These are phyloP conservation scores for Lachancea dasiensis DNA, from an alignment of 805 yeast genomes.

Conservation along the genomic window DNA sequence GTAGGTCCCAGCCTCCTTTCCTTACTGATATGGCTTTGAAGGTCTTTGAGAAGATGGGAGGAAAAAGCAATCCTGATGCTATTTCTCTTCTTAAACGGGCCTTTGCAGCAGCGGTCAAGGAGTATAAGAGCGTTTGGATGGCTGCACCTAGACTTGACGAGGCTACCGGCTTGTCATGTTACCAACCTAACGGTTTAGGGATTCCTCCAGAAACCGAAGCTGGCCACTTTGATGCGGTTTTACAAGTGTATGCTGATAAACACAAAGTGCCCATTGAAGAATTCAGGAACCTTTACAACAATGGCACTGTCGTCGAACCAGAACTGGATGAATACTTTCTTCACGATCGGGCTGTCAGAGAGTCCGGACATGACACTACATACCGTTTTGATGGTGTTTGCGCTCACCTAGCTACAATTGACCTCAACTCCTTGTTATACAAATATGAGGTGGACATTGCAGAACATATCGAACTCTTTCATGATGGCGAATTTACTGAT, in stretches of 20 bases:
- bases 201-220: slow-evolving; percentile 96
- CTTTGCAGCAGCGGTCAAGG: slow-evolving; percentile 74
- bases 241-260: slow-evolving; percentile 63
- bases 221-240: slow-evolving; percentile 71
- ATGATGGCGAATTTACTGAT: slow-evolving; percentile 42
- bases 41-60: slow-evolving; percentile 55
- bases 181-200: slow-evolving; percentile 87
- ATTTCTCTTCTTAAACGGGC: slow-evolving; percentile 60
- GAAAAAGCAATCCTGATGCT: slow-evolving; percentile 42
- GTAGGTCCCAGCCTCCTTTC: slow-evolving; percentile 96
- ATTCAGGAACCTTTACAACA: slow-evolving; percentile 65
- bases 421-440: slow-evolving; percentile 76
- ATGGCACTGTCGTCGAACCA: slow-evolving; percentile 62
- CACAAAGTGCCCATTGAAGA: slow-evolving; percentile 51
- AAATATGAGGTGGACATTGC: slow-evolving; percentile 89
- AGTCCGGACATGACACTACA: slow-evolving; percentile 93
- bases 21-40: slow-evolving; percentile 84
- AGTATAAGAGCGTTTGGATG: slow-evolving; percentile 78
- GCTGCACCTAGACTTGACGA: slow-evolving; percentile 65
- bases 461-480: slow-evolving; percentile 47
- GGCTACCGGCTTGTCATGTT: slow-evolving; percentile 75
- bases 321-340: slow-evolving; percentile 80
- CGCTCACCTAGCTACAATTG: slow-evolving; percentile 86
- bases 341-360: slow-evolving; percentile 93
- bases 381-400: slow-evolving; percentile 86